Base-by-base conservation (phyloP, 768 basidiomycete genomes). In the Phaeotremella fagi region DNA sequence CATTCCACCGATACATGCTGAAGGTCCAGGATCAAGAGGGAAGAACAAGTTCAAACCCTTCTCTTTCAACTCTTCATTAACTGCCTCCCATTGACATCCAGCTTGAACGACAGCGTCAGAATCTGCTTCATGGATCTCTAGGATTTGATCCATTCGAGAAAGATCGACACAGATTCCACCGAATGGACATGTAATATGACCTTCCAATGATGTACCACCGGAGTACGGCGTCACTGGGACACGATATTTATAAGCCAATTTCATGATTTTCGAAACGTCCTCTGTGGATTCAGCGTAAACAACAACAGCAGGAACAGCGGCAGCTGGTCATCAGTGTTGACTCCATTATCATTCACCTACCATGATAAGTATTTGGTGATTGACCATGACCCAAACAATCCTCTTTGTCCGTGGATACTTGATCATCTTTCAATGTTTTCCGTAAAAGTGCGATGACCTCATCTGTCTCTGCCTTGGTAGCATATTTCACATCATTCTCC, bases 1-100 rank as follows among this genome's bases (percentile, higher is more conserved):
- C 87, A 89, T 90, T 3, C 88, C 87, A 9, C 88, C 88, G 56
- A 89, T 87, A 26, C 87, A 87, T 80, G 88, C 88, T 18, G 82
- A 79, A 0, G 85, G 87, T 2, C 79, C 86, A 29, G 75, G 73
- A 50, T 75, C 75, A 14, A 62, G 38, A 3, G 89, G 89, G 68
- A 92, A 91, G 76, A 92, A 90, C 11, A 91, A 75, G 1, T 84
- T 82, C 55, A 88, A 83, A 4, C 85, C 85, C 74, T 80, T 79
- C 6, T 83, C 81, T 63, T 82, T 82, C 35, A 94, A 79, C 2
- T 79, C 76, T n/a, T 54, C 50, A 38, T 65, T 74, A n/a, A 72
- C 27, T 15, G 48, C 42, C 9, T 55, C 41, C 56, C 60, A 75
- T 23, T 60, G 60, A 18, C 74, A 75, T 15, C 58, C 75, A 6